Percentiles rank a stretch among this genome's conserved stretches.
phyloP scores from a whole-genome alignment of 164 flowering plant genomes.

The Nymphaea colorata region DNA sequence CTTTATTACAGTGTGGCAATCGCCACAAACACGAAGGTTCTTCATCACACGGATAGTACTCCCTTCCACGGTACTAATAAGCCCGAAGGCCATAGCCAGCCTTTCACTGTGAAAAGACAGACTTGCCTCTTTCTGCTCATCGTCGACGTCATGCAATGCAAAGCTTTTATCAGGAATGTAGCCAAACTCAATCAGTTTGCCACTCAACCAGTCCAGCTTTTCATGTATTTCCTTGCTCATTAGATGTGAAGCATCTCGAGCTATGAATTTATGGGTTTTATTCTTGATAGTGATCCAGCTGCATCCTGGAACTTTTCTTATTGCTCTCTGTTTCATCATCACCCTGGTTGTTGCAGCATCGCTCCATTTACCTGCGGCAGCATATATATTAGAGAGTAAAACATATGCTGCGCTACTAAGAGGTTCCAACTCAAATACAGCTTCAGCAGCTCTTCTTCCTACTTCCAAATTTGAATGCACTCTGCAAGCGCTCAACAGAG shows the following conservation, averaged over 20 bases:
- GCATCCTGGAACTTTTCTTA: conserved; percentile 10
- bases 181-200: conserved; percentile 6
- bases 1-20: conserved; percentile 10
- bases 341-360: conserved; percentile 7
- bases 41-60: conserved; percentile 8
- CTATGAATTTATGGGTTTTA: conserved; percentile 3
- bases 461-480: conserved; percentile 8
- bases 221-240: conserved; percentile 9
- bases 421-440: conserved; percentile 8
- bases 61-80: conserved; percentile 7
- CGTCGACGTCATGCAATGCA: conserved; percentile 13
- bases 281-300: conserved; percentile 12
- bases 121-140: conserved; percentile 9
- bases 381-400: conserved; percentile 11
- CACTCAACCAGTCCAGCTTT: conserved; percentile 7
- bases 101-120: conserved; percentile 8
- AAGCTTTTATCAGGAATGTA: conserved; percentile 8
- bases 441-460: conserved; percentile 5
- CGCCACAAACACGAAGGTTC: conserved; percentile 9
- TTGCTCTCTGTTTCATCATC: conserved; percentile 11
- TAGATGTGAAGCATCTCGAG: conserved; percentile 11
- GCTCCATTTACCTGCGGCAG: conserved; percentile 11
- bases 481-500: conserved; percentile 13
- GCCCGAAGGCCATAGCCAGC: conserved; percentile 10
- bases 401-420: conserved; percentile 9